These are phyloP conservation scores for Penicillium sp. DNA, from an alignment of 2,329 filamentous ascomycete species.

Conservation along the genomic window DNA sequence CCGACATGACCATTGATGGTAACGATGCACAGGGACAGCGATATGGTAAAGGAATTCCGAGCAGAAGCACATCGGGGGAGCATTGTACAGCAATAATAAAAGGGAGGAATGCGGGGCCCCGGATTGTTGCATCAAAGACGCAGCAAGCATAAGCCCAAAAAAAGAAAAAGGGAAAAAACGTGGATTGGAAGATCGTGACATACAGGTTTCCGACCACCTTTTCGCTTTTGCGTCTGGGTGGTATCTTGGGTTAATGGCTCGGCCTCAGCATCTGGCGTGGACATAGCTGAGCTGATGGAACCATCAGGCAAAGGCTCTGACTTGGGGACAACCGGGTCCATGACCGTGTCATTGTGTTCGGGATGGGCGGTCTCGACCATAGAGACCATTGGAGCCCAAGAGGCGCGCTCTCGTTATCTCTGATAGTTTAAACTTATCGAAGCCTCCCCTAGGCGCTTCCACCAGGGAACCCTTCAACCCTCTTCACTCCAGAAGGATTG, in stretches of 20 bases:
- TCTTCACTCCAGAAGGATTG: background rate
- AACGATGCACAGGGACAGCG: background rate
- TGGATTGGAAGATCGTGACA: conserved; percentile 38
- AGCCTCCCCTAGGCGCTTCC: background rate
- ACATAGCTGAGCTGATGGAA: conserved; percentile 49
- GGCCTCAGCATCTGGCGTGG: conserved; percentile 49
- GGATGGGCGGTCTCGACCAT: conserved; percentile 43
- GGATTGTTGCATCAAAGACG: conserved; percentile 25
- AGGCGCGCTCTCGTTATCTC: conserved; percentile 1
- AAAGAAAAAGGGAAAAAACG: background rate
- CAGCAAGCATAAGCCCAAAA: conserved; percentile 10
- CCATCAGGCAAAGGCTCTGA: conserved; percentile 45
- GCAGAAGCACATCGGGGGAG: background rate
- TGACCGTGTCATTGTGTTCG: conserved; percentile 44
- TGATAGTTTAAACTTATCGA: background rate
- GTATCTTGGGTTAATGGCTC: conserved; percentile 45
- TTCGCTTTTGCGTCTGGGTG: conserved; percentile 75
- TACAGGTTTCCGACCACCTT: conserved; percentile 97
- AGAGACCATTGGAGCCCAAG: conserved; percentile 45
- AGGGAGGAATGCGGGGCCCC: conserved; percentile 34
- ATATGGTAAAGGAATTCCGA: background rate
- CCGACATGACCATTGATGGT: conserved; percentile 2
- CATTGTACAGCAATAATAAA: background rate
- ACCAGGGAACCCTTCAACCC: background rate
- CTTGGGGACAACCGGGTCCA: conserved; percentile 46